Base-by-base conservation (phyloP, 768 basidiomycete species). In the Trametes maxima region DNA sequence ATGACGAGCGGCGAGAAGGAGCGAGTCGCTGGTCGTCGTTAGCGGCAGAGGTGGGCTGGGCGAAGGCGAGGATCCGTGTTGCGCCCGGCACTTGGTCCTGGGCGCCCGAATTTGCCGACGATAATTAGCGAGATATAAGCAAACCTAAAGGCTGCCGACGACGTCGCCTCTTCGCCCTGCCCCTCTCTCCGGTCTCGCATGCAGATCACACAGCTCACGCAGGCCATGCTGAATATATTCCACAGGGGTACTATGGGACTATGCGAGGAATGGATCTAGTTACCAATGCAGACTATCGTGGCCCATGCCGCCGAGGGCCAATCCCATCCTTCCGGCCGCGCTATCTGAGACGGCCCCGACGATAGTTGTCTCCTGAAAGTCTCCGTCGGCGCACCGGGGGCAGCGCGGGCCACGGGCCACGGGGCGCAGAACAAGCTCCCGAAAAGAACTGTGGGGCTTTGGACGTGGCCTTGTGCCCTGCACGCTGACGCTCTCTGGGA, bases 91-190 rank as follows among this genome's bases (percentile, higher is more conserved):
- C 60, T 57, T 51, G 24, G 44, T 17, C 63, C 50, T 54, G 58
- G 55, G 67, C 67, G 67, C 64, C 64, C 59, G 60, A 37, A 49
- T 63, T 58, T 62, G 62, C 67, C 64, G 57, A 57, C 40, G 51
- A 33, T 33, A 33, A 33, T 33, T 33, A 33, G 28, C 28, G 28
- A 36, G 47, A 61, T 59, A 65, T 59, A 65, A 50, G 60, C 22
- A 52, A 46, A 37, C 37, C 25, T 47, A 40, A 21, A 25, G 46
- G 12, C 45, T 48, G 45, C 60, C 53, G 36, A 47, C 42, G 36
- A 28, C 28, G 33, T 14, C 35, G 47, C 43, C 24, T 19, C 28
- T 16, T 36, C 54, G 35, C 22, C 36, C 36, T 19, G 50, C 25
- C 42, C 40, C 43, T 17, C 28, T 49, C 46, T 11, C 5, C 12